A percentile compares a stretch with the other conserved stretches of the same genome.
Evolutionary conservation across 805 yeast genomes (phyloP).

Genomic region (Schizosaccharomyces pombe): DNA sequence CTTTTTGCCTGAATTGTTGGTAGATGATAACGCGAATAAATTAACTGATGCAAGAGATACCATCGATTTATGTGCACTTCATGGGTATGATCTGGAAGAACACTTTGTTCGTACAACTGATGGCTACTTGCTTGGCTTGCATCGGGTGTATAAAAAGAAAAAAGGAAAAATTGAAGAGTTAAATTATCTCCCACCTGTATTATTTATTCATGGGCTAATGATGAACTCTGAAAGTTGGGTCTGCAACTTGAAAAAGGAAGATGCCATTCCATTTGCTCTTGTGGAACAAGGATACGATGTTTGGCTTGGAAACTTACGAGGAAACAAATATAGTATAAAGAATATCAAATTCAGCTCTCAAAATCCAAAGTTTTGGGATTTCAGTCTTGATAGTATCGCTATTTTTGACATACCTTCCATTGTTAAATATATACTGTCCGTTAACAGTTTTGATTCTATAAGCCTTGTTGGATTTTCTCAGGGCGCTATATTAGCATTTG

Average conservation of each 20-base stretch:
- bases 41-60: not conserved
- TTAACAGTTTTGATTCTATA: constrained; percentile 24
- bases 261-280: constrained; percentile 49
- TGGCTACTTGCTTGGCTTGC: constrained; percentile 51
- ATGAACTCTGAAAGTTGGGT: constrained; percentile 77
- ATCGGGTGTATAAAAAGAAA: constrained; percentile 20
- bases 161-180: not conserved
- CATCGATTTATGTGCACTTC: constrained; percentile 28
- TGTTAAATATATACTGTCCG: constrained; percentile 42
- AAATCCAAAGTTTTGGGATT: constrained; percentile 54
- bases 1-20: not conserved
- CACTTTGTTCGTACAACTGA: constrained; percentile 59
- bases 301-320: constrained; percentile 61
- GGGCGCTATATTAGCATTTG: constrained; percentile 85
- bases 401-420: constrained; percentile 70
- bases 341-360: constrained; percentile 28
- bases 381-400: constrained; percentile 78
- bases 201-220: constrained; percentile 74
- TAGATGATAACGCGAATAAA: not conserved
- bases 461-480: constrained; percentile 77
- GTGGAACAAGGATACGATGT: constrained; percentile 78
- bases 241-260: constrained; percentile 23
- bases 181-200: constrained; percentile 26
- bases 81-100: constrained; percentile 50
- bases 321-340: constrained; percentile 76